These are phyloP conservation scores for Podospora pseudoanserina DNA, from an alignment of 495 filamentous ascomycete species.

Conservation along the genomic window DNA sequence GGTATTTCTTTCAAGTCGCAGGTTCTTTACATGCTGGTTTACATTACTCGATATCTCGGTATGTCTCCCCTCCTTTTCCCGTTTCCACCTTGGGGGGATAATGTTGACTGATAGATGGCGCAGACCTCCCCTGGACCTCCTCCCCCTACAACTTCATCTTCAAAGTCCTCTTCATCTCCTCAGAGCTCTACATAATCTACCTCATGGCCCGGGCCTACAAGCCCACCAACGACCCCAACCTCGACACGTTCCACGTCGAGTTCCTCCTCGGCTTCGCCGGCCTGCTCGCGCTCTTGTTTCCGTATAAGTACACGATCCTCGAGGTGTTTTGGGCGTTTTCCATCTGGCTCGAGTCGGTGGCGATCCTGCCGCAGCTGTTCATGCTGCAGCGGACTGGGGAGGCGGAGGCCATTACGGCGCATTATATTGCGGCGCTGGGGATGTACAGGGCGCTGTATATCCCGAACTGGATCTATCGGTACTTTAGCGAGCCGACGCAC, in stretches of 20 bases:
- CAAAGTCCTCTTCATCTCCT: conserved; percentile 89
- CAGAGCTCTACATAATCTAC: conserved; percentile 90
- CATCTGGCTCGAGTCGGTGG: conserved; percentile 95
- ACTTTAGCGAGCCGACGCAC: conserved; percentile 60
- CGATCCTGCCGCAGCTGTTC: conserved; percentile 94
- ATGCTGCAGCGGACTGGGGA: conserved; percentile 97
- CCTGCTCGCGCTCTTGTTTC: conserved; percentile 76
- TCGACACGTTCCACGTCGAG: conserved; percentile 94
- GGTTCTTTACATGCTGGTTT: conserved; percentile 87
- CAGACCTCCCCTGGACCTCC: conserved; percentile 84
- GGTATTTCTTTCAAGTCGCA: conserved; percentile 99
- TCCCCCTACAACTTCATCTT: conserved; percentile 88
- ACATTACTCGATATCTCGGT: conserved; percentile 89
- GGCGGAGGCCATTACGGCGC: conserved; percentile 95
- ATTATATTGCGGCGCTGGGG: conserved; percentile 96
- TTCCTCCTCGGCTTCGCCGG: conserved; percentile 80
- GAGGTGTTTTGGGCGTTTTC: conserved; percentile 96
- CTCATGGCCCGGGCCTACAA: conserved; percentile 95
- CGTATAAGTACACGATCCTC: conserved; percentile 65
- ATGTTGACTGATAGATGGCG: not conserved
- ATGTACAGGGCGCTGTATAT: conserved; percentile 92
- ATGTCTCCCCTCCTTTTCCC: conserved; percentile 16
- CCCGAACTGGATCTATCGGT: conserved; percentile 95
- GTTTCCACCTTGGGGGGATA: not conserved
- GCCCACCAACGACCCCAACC: conserved; percentile 90